Base-by-base conservation (phyloP, 2,329 filamentous ascomycete genomes). In the Colletotrichum somersetense region DNA sequence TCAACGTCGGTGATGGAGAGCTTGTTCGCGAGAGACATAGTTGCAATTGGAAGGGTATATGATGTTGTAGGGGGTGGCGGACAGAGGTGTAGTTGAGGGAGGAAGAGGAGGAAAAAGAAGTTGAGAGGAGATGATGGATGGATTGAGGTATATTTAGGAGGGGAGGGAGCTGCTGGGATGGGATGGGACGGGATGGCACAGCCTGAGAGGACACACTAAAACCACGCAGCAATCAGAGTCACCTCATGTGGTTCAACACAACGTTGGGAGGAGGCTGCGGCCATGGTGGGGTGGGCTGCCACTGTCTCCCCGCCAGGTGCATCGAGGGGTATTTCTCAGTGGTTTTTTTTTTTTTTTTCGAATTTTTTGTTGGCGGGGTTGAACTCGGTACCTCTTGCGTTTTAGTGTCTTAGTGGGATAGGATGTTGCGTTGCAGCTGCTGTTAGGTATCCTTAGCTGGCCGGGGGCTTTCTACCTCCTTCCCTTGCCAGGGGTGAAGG, bases 21-120 rank as follows among this genome's bases (percentile, higher is more conserved):
- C 90, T 99, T 99, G 91, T 91, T 98, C 79, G 95, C 93, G 82
- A 99, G 94, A 91, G 96, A 98, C 96, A 99, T 99, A 73, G 79
- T 91, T 81, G 75, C 73, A 67, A 75, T 77, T 73, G 61, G 72
- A 58, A 56, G 64, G 68, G 67, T 64, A 50, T 62, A 62, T 68
- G 63, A 69, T 63, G 68, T 50, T 64, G 61, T 46, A 74, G 63
- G 56, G 62, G 66, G 23, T n/a, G 44, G 30, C 14, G 33, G 38
- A 53, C 40, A 63, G 66, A 62, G 61, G 66, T 72, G 65, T 53
- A 75, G 74, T 72, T 75, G 79, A 74, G 55, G 71, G 68, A 76
- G 64, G 74, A 74, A 52, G 74, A 77, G 77, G 76, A 56, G 35
- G 61, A 56, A 59, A 40, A 52, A 66, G 70, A 64, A 58, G 33